Conservation (phyloP, 495 filamentous ascomycete genomes). For the Talaromyces wortmannii region DNA sequence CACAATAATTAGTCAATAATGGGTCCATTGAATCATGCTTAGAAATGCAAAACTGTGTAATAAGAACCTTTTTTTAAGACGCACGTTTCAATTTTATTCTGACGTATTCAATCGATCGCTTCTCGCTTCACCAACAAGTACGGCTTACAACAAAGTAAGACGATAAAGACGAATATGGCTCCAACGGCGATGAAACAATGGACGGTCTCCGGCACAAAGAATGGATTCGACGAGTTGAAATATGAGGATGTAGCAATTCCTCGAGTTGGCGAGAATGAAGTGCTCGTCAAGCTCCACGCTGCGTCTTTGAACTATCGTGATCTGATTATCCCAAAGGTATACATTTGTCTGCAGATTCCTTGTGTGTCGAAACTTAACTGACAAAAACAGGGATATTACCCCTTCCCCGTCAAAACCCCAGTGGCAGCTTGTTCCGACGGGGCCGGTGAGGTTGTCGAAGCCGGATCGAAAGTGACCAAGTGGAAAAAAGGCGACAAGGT, state of each 20-base stretch:
- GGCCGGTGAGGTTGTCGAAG: conserved; percentile 30
- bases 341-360: not conserved
- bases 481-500: conserved; percentile 48
- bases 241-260: conserved; percentile 50
- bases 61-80: not conserved
- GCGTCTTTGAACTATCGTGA: conserved; percentile 83
- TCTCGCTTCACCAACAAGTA: not conserved
- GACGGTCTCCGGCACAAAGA: conserved; percentile 46
- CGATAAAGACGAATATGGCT: conserved; percentile 13
- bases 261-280: conserved; percentile 58
- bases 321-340: conserved; percentile 63
- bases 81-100: no score
- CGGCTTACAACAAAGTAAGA: conserved; percentile 11
- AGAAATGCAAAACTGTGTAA: not conserved
- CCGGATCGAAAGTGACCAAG: conserved; percentile 21
- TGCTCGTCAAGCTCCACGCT: conserved; percentile 68
- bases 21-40: no score
- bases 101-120: not conserved
- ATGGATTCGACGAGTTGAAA: conserved; percentile 56
- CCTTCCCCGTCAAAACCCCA: conserved; percentile 50
- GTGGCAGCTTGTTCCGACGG: conserved; percentile 61
- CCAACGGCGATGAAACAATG: conserved; percentile 59
- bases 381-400: conserved; percentile 51
- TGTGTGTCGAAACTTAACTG: not conserved
- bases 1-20: no score